Evolutionary conservation across 1,284 basidiomycete species (phyloP), one percentile per base, ranked within the genome.

Genomic region (Bjerkandera adusta): DNA sequence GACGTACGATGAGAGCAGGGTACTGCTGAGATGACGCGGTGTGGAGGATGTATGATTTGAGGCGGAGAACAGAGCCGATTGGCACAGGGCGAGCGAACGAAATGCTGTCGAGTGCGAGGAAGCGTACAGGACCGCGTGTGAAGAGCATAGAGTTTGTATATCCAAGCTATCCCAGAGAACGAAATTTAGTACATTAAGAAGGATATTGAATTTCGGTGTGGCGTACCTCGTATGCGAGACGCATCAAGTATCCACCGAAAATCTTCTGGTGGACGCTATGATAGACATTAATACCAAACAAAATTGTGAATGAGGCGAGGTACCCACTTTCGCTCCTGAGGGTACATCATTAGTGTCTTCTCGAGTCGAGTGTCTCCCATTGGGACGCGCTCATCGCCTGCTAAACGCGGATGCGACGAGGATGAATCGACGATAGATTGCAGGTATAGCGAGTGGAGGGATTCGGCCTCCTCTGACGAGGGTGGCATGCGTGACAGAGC

Each of bases 311-410:
- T 3, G 8, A 3, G 18, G 18, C 34, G 27, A 39, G 11, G 15
- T 2, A 67, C 80, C 61, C 51, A 85, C 83, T 92, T 92, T 58
- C 89, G 75, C 61, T 90, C 87, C 68, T 91, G 89, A 0, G 89
- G 89, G 61, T 90, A 90, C 86, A 91, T 91, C 43, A 90, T 68
- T 71, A 84, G 74, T n/a, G 75, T 79, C 55, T 81, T 83, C 61
- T 85, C 82, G 11, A 83, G 60, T 39, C 68, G 67, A 0, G 84
- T 85, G 48, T 85, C 77, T 0, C 75, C 78, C 77, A 87, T 83
- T 75, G 77, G 83, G 1, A 84, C 78, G 15, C 72, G 70, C 47
- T 80, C 73, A n/a, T 57, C 58, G 16, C 59, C 59, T 2, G 47
- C 46, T 1, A 29, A 29, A 22, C 15, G 22, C 33, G 15, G 38